Conservation (phyloP, 2,329 filamentous ascomycete genomes). For the Cladosporium cucumerinum region DNA sequence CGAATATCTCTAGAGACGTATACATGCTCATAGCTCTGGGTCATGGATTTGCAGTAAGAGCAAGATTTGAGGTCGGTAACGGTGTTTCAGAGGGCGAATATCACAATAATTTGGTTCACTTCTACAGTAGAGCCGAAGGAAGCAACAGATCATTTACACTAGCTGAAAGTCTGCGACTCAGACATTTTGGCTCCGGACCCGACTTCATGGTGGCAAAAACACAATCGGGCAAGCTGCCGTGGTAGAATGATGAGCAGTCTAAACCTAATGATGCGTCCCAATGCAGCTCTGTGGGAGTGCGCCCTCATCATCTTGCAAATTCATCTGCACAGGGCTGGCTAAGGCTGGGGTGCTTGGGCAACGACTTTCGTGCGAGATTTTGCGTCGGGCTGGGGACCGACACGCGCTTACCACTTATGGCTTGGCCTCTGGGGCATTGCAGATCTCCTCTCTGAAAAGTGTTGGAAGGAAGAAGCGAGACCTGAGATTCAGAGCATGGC, state of each 20-base stretch:
- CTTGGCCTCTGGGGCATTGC: not conserved
- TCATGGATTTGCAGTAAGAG: not conserved
- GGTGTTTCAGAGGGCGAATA: not conserved
- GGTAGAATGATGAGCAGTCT: not conserved
- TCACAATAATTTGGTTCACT: not conserved
- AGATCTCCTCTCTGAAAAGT: not conserved
- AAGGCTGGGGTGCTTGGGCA: not conserved
- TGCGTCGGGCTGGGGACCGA: not conserved
- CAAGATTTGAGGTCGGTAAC: not conserved
- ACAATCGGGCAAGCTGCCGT: not conserved
- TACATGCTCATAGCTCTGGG: not conserved
- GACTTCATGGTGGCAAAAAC: not conserved
- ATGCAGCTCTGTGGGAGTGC: not conserved
- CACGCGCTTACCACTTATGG: not conserved
- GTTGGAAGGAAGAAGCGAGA: not conserved
- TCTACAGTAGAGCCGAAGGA: not conserved
- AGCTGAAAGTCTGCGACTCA: not conserved
- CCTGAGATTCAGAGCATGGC: not conserved
- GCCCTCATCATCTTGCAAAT: not conserved
- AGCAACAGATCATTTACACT: not conserved
- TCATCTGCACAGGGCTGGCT: not conserved
- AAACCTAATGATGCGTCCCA: not conserved
- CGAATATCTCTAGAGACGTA: not conserved
- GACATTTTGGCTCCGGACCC: not conserved
- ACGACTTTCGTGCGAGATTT: not conserved